These are phyloP conservation scores for Globisporangium yorkense DNA, from an alignment of 352 stramenopile genomes.

Conservation along the genomic window DNA sequence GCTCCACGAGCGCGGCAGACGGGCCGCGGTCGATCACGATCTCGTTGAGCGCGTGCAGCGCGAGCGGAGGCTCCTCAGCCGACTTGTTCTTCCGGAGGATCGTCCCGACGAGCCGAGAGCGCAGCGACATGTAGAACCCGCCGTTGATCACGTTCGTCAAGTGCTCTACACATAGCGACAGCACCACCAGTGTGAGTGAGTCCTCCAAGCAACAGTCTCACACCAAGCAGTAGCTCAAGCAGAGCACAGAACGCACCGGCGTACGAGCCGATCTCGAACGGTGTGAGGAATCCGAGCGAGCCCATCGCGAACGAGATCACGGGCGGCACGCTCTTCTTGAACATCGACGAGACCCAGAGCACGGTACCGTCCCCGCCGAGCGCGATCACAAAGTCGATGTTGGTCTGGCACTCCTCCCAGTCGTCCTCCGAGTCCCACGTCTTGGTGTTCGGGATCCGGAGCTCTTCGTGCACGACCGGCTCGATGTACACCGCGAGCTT, in stretches of 20 bases:
- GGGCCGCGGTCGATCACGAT: conserved; percentile 96
- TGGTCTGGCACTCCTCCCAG: conserved; percentile 63
- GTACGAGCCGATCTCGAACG: conserved; percentile 80
- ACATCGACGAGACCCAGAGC: conserved; percentile 85
- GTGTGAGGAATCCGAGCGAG: conserved; percentile 95
- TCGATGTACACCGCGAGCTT: conserved; percentile 71
- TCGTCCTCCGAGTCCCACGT: conserved; percentile 59
- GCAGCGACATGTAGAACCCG: conserved; percentile 80
- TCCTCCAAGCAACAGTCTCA: background rate
- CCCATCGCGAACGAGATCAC: conserved; percentile 94
- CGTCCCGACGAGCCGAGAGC: conserved; percentile 65
- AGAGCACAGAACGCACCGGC: conserved; percentile 16
- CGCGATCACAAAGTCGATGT: conserved; percentile 91
- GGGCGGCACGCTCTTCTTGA: conserved; percentile 90
- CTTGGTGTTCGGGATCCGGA: conserved; percentile 41
- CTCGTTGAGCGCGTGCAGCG: conserved; percentile 97
- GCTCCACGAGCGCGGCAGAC: conserved; percentile 87
- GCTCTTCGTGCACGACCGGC: conserved; percentile 62
- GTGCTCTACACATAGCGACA: conserved; percentile 33
- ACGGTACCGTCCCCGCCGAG: conserved; percentile 94
- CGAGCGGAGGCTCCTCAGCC: conserved; percentile 29
- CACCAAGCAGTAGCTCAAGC: background rate
- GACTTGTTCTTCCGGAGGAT: conserved; percentile 63
- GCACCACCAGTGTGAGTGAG: background rate
- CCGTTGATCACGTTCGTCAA: conserved; percentile 71